phyloP scores from a whole-genome alignment of 257 asterid genomes.

The Craterostigma plantagineum region DNA sequence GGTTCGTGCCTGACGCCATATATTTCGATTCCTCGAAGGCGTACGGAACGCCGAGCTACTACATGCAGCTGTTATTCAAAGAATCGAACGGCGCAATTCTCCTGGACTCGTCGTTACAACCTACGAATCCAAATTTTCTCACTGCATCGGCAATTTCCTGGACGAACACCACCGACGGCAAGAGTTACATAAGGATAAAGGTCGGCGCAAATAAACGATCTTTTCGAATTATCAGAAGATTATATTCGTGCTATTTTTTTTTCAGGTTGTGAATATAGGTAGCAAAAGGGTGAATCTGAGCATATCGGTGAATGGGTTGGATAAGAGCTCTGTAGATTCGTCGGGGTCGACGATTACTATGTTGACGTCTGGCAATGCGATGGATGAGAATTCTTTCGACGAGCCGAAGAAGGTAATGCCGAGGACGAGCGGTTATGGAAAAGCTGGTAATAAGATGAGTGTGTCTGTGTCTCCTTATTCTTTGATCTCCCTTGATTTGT shows the following conservation, averaged over 20 bases:
- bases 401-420: conserved; percentile 61
- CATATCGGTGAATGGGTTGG: conserved; percentile 29
- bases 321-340: conserved; percentile 19
- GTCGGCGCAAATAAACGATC: conserved; percentile 9
- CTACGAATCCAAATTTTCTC: conserved; percentile 29
- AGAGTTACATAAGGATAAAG: conserved; percentile 35
- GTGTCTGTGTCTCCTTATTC: conserved; percentile 41
- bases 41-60: conserved; percentile 85
- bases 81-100: conserved; percentile 75
- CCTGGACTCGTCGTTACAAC: conserved; percentile 36
- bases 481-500: conserved; percentile 41
- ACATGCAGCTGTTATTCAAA: conserved; percentile 81
- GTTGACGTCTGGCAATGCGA: conserved; percentile 35
- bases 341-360: conserved; percentile 33
- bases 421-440: conserved; percentile 12
- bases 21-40: conserved; percentile 56
- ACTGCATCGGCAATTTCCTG: conserved; percentile 52
- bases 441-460: conserved; percentile 34
- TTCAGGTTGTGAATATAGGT: conserved; percentile 62
- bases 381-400: conserved; percentile 72
- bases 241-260: no score
- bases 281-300: conserved; percentile 23
- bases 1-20: conserved; percentile 84
- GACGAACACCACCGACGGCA: conserved; percentile 21
- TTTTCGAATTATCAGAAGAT: not conserved